Evolutionary conservation across 805 yeast species (phyloP).

Genomic region (Teunomyces gatunensis): DNA sequence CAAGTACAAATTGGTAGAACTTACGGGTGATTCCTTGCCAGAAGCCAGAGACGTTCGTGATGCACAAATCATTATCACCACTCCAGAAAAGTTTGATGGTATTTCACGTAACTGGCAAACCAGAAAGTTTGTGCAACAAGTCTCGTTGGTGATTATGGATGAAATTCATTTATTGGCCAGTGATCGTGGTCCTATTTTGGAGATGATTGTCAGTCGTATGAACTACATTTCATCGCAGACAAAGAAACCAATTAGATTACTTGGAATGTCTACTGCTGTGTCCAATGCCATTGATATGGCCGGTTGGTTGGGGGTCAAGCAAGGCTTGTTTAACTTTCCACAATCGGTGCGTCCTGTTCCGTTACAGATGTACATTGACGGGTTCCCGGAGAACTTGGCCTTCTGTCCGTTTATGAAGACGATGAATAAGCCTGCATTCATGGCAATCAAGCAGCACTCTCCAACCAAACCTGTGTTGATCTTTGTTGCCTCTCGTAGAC

Average conservation of each 20-base stretch:
- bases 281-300: conserved; percentile 86
- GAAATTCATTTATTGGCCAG: conserved; percentile 81
- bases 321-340: conserved; percentile 77
- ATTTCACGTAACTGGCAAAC: conserved; percentile 84
- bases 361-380: conserved; percentile 81
- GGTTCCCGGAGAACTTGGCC: conserved; percentile 77
- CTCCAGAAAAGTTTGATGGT: conserved; percentile 88
- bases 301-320: conserved; percentile 73
- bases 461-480: conserved; percentile 80
- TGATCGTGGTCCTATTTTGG: conserved; percentile 83
- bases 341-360: conserved; percentile 85
- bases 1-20: conserved; percentile 58
- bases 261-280: conserved; percentile 85
- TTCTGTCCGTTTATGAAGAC: conserved; percentile 84
- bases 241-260: conserved; percentile 56
- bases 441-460: conserved; percentile 90
- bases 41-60: conserved; percentile 62
- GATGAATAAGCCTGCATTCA: conserved; percentile 86
- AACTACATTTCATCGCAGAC: conserved; percentile 65
- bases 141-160: conserved; percentile 79
- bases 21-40: conserved; percentile 82
- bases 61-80: conserved; percentile 76
- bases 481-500: conserved; percentile 83
- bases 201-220: conserved; percentile 88
- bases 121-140: conserved; percentile 68